Evolutionary conservation across 2,329 filamentous ascomycete species (phyloP).

Genomic region (Venturia nashicola): DNA sequence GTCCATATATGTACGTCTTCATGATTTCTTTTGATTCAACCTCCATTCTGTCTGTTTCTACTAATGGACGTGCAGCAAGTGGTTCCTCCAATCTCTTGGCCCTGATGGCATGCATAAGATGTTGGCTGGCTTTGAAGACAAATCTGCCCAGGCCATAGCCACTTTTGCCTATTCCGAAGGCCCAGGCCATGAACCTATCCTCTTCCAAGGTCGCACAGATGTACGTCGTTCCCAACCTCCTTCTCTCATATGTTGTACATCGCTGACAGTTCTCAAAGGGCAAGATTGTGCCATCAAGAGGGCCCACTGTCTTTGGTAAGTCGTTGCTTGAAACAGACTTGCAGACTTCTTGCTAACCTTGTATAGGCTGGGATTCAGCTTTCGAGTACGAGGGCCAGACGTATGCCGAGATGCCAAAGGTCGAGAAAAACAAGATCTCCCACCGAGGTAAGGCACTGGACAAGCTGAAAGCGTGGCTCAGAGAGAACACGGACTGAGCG

Average conservation of each 20-base stretch:
- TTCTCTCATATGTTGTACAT: background rate
- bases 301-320: constrained; percentile 71
- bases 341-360: constrained; percentile 10
- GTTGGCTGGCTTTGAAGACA: constrained; percentile 77
- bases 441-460: constrained; percentile 79
- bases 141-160: constrained; percentile 84
- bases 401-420: constrained; percentile 89
- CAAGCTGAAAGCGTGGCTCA: constrained; percentile 76
- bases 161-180: constrained; percentile 89
- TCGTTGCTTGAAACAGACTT: constrained; percentile 11
- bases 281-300: constrained; percentile 74
- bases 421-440: constrained; percentile 80
- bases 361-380: constrained; percentile 81
- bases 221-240: constrained; percentile 33
- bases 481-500: constrained; percentile 23
- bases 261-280: constrained; percentile 33
- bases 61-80: constrained; percentile 52
- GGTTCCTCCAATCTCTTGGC: constrained; percentile 77
- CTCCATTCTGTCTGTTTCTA: background rate
- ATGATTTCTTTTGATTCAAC: background rate
- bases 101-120: constrained; percentile 82
- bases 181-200: constrained; percentile 67
- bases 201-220: constrained; percentile 85
- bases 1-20: constrained; percentile 78
- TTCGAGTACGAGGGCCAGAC: constrained; percentile 91